Base-by-base conservation (phyloP, 495 filamentous ascomycete genomes). In the Daldinia childiae region DNA sequence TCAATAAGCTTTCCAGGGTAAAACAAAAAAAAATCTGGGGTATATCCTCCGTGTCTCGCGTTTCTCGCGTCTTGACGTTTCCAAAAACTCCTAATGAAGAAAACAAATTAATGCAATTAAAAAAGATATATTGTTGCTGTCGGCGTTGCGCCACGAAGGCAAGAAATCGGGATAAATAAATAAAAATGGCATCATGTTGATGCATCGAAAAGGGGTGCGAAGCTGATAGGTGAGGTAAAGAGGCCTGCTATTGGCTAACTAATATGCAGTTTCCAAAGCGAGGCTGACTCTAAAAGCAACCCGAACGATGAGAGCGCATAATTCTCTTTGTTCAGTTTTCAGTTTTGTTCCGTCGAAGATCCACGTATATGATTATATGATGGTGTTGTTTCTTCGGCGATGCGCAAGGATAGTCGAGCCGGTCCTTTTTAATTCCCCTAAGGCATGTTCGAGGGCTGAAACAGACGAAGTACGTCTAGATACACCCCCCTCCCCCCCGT, bases 1-100 rank as follows among this genome's bases (percentile, higher is more conserved):
- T 30, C 45, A 7, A 58, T 26, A 26, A 60, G 39, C 30, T 27
- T 27, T 57, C 32, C 9, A 48, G 43, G 43, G 19, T 48, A 54
- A 43, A 52, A 43, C 26, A 41, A 45, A 69, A 50, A 62, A 17
- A 63, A 63, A 63, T 58, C 62, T 38, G 65, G 71, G 71, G 71
- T 74, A 74, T 74, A 74, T 74, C 71, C 71, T 74, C 64, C 71
- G 55, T 66, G 58, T 71, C 71, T 64, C 54, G 58, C 71, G 61
- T 60, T 27, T 64, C 59, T 69, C 66, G 66, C 71, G 65, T 62
- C 27, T 63, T 39, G 66, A 69, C 71, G 52, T 69, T 62, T 34
- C 71, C 62, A 56, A 71, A 57, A 74, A 71, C 67, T 70, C 66
- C 66, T 54, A n/a, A 17, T 29, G 41, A 36, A 56, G 15, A 29